Evolutionary conservation across 768 basidiomycete species (phyloP), one percentile per base, ranked within the genome.

Genomic region (Lentinula raphanica): DNA sequence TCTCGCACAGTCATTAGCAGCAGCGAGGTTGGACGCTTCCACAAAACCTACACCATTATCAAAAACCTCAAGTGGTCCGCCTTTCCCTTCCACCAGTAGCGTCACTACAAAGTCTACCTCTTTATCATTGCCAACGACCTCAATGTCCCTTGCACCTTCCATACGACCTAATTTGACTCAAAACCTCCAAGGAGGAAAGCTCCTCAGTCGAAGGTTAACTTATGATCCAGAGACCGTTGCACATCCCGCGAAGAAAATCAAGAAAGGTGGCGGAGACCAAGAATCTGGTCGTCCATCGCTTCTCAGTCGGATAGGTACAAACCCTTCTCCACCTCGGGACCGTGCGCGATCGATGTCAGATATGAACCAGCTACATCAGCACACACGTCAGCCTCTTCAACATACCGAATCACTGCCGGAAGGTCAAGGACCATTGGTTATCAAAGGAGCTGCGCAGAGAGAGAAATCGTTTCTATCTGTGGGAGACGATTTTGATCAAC

Each of bases 281-380:
- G 62, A 59, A n/a, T n/a, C n/a, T 11, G 46, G 61, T 56, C 56
- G 66, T 29, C 80, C 76, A 35, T 78, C 79, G 46, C 66, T 81
- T 19, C 69, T 80, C 17, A 79, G 76, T 65, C 76, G 79, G 39
- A 64, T 80, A 62, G 67, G 72, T 64, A 62, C 62, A 11, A 28
- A 13, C 17, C 25, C 46, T 19, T 48, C 27, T 15, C 4, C 29
- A 28, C 25, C 28, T 13, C 25, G 23, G 29, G 29, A 15, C 12
- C 46, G 17, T 8, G 2, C 40, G 27, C 49, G 28, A 31, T 46
- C 35, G 25, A n/a, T n/a, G n/a, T n/a, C n/a, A n/a, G 40, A 39
- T 29, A 31, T 46, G 17, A 23, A 17, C 12, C 58, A 11, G 32
- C 36, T n/a, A 50, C 25, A 21, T 56, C 58, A 29, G 60, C 46